phyloP scores from a whole-genome alignment of 306 rosid species.

The Ceratonia siliqua region DNA sequence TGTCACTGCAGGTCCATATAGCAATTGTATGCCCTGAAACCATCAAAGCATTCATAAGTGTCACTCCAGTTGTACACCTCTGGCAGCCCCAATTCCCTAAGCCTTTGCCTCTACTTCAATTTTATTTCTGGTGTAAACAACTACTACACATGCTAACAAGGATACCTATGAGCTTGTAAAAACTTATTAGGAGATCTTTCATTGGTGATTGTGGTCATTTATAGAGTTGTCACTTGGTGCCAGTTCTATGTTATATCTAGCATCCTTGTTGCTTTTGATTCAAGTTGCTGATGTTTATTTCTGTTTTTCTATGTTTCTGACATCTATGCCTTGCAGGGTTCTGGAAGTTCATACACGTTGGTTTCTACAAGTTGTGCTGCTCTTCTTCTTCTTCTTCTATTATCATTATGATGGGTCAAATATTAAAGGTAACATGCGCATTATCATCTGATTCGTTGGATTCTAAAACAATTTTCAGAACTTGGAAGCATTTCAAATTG shows the following conservation, averaged over 20 bases:
- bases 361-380: conserved; percentile 51
- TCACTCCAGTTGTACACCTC: no score
- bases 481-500: conserved; percentile 5
- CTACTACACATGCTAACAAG: neutral
- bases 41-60: no score
- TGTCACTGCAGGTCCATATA: neutral
- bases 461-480: conserved; percentile 37
- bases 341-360: conserved; percentile 56
- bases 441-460: conserved; percentile 26
- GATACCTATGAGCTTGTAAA: neutral
- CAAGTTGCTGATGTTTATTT: neutral
- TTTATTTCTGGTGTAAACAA: neutral
- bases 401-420: conserved; percentile 28
- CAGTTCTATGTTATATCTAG: neutral
- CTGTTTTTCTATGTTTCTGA: neutral
- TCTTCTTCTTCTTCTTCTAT: conserved; percentile 51
- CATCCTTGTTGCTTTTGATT: neutral
- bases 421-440: conserved; percentile 1
- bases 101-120: neutral
- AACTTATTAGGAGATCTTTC: neutral
- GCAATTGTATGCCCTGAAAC: neutral
- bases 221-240: no score
- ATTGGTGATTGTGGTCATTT: no score
- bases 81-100: neutral
- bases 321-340: conserved; percentile 46